Percentiles rank a stretch among this genome's conserved stretches.
Conservation (phyloP, 352 stramenopile species). For the Pythium periplocum region DNA sequence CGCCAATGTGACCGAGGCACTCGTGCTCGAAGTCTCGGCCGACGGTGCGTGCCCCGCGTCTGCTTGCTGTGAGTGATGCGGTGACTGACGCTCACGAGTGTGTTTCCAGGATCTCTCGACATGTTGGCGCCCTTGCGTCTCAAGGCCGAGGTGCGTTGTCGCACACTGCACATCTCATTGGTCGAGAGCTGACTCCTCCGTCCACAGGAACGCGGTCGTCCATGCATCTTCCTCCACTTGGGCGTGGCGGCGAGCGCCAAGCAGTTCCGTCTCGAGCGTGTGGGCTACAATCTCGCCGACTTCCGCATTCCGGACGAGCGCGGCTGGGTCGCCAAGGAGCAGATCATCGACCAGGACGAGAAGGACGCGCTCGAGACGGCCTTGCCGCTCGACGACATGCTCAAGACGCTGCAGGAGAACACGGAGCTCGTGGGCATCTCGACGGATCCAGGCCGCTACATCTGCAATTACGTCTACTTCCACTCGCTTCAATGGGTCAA, state of each 20-base stretch:
- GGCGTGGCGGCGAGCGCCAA: conserved; percentile 44
- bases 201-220: conserved; percentile 34
- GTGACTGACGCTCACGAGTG: background rate
- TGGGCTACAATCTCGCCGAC: conserved; percentile 77
- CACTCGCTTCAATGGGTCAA: conserved; percentile 67
- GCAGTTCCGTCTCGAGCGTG: conserved; percentile 51
- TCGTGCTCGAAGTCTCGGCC: conserved; percentile 70
- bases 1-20: conserved; percentile 53
- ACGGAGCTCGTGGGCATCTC: conserved; percentile 43
- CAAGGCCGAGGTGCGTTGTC: conserved; percentile 27
- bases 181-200: background rate
- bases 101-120: conserved; percentile 23
- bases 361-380: conserved; percentile 36
- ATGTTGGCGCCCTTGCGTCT: conserved; percentile 30
- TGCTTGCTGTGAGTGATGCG: too few relatives aligned
- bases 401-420: conserved; percentile 26
- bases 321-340: conserved; percentile 48
- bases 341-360: conserved; percentile 47
- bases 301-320: conserved; percentile 80
- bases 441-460: conserved; percentile 72
- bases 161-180: conserved; percentile 5
- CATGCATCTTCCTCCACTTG: conserved; percentile 70
- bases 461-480: conserved; percentile 87
- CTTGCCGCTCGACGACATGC: conserved; percentile 56
- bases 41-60: conserved; percentile 23